Conservation (phyloP, 1,139 yeast genomes). For the Suhomyces taliae region DNA sequence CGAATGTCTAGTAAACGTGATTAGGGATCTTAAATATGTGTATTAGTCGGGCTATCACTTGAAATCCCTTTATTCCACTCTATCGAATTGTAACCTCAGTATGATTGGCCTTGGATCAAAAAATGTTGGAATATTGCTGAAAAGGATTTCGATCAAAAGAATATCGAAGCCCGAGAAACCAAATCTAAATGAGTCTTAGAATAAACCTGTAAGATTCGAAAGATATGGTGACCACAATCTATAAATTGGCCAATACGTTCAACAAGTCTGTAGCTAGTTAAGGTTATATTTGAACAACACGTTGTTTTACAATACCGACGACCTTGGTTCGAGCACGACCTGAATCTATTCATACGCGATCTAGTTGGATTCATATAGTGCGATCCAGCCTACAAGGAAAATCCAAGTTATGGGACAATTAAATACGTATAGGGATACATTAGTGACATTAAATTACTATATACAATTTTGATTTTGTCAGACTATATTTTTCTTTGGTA, state of each 20-base stretch:
- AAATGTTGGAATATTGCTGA: not conserved
- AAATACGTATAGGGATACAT: too few species aligned
- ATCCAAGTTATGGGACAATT: too few species aligned
- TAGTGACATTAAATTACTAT: not conserved
- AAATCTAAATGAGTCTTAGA: not conserved
- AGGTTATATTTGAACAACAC: not conserved
- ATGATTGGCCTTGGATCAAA: too few species aligned
- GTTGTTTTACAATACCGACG: not conserved
- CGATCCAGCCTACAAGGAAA: too few species aligned
- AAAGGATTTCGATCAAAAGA: too few species aligned
- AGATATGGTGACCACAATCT: not conserved
- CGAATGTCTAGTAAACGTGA: too few species aligned
- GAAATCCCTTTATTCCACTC: not conserved
- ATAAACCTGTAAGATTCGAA: not conserved
- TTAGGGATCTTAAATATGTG: too few species aligned
- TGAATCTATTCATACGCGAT: not conserved
- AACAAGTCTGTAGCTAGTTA: not conserved
- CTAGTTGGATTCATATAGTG: not conserved
- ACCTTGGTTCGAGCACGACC: not conserved
- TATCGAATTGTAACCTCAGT: not conserved
- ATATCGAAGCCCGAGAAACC: not conserved
- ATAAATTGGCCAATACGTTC: not conserved
- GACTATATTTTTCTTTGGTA: slow-evolving; percentile 37
- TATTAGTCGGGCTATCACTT: too few species aligned
- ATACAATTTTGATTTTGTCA: not conserved